phyloP scores from a whole-genome alignment of 495 filamentous ascomycete genomes.

The Cudoniella acicularis region DNA sequence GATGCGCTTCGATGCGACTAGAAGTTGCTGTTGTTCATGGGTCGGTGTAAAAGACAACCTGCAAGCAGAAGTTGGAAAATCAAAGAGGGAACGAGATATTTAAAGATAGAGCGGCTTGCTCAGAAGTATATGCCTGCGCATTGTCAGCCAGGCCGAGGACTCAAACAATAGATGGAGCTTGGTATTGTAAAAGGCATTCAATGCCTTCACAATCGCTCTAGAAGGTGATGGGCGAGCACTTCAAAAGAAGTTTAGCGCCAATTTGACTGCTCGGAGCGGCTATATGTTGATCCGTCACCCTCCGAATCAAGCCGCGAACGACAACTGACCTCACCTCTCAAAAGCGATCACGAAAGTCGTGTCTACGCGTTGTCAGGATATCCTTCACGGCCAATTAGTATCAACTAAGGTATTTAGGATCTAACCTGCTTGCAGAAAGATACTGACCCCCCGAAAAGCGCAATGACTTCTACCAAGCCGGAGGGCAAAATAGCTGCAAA shows the following conservation, averaged over 20 bases:
- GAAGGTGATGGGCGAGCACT: neutral
- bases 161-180: constrained; percentile 1
- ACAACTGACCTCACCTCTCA: neutral
- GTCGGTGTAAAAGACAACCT: neutral
- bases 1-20: neutral
- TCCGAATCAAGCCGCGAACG: neutral
- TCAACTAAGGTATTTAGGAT: neutral
- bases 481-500: neutral
- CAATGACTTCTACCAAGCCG: too few relatives aligned
- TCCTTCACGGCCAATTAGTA: neutral
- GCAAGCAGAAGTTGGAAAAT: neutral
- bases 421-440: too few relatives aligned
- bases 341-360: neutral
- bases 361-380: neutral
- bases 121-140: constrained; percentile 5
- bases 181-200: neutral
- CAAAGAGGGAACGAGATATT: constrained; percentile 1
- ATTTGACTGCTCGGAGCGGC: too few relatives aligned
- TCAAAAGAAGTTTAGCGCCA: too few relatives aligned
- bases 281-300: neutral
- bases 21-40: neutral
- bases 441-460: neutral
- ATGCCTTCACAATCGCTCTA: too few relatives aligned
- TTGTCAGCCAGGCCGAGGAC: neutral
- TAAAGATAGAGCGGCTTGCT: neutral